These are phyloP conservation scores for Vaccinium darrowii DNA, from an alignment of 148 eudicot genomes.

Conservation along the genomic window DNA sequence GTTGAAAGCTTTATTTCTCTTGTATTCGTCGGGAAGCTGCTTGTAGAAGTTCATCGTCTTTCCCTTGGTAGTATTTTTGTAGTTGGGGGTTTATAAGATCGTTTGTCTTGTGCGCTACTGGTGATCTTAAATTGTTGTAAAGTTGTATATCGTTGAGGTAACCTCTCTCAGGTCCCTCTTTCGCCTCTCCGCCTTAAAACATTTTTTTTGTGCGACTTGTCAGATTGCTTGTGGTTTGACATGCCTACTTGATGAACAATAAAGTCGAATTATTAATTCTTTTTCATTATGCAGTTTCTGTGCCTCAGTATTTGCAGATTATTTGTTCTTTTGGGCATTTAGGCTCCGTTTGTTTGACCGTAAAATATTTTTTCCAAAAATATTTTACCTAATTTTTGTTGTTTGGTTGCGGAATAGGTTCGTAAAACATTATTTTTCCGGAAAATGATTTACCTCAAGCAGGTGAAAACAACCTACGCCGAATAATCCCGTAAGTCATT, in stretches of 20 bases:
- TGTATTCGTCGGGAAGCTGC: conserved; percentile 15
- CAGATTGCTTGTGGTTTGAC: conserved; percentile 5
- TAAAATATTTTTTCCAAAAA: too few relatives aligned
- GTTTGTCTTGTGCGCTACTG: not conserved
- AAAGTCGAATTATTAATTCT: conserved; percentile 17
- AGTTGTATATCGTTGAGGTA: conserved; percentile 26
- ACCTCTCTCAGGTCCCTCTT: conserved; percentile 40
- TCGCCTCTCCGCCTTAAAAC: not conserved
- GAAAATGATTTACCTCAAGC: too few relatives aligned
- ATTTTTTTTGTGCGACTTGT: conserved; percentile 11
- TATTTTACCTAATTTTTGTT: too few relatives aligned
- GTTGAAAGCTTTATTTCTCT: conserved; percentile 6
- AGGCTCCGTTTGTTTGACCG: too few relatives aligned
- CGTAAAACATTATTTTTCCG: too few relatives aligned
- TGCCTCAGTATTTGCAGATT: not conserved
- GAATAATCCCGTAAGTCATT: too few relatives aligned
- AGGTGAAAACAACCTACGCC: too few relatives aligned
- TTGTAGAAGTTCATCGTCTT: conserved; percentile 15
- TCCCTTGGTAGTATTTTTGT: not conserved
- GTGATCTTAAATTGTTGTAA: conserved; percentile 15
- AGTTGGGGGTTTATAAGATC: not conserved
- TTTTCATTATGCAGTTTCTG: not conserved
- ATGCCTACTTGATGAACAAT: conserved; percentile 10
- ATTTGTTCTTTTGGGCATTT: not conserved
- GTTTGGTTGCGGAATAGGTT: too few relatives aligned